Evolutionary conservation across 208 protist species (phyloP), one percentile per base, ranked within the genome.

Genomic region (Tritrichomonas musculus): DNA sequence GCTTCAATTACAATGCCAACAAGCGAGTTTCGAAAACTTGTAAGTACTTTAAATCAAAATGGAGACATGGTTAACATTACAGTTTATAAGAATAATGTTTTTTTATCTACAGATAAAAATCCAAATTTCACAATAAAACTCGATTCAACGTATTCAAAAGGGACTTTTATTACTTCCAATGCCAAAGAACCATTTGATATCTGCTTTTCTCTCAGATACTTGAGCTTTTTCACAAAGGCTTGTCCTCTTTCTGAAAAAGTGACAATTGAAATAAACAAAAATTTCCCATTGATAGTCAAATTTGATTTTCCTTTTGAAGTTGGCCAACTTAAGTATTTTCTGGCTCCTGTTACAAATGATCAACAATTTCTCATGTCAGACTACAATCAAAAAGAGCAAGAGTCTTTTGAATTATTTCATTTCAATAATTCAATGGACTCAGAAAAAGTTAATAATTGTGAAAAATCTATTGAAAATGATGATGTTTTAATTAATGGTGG

Each of bases 181-280:
- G 33, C 22, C n/a, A 33, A 4, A 17, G 55, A 66, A 20, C 39
- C 41, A 33, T 33, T 69, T 50, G 55, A 92, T 44, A 44, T 92
- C 36, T 92, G 33, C 17, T 92, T 92, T 41, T 44, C 82, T 44
- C 55, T 92, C 11, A 47, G 41, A 1, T 92, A 92, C 33, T 36
- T 92, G n/a, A 66, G 47, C 55, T 92, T 44, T 3, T 92, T 92
- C 55, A 92, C 82, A 92, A 92, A 92, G 82, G 82, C 50, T 53
- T 25, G 50, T 14, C 47, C 82, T 3, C 55, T 92, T 69, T 92
- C 82, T 39, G 50, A 57, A 20, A 69, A 69, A 17, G 82, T 92
- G 60, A 39, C 33, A 20, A 30, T 92, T 17, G 30, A 33, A 25
- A 22, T 92, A 39, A 66, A 44, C 44, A 57, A 39, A 25, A 50